Percentiles rank a stretch among this genome's conserved stretches.
phyloP scores from a whole-genome alignment of 1,139 yeast species.

The Zhuliangozyma blackwelliae region DNA sequence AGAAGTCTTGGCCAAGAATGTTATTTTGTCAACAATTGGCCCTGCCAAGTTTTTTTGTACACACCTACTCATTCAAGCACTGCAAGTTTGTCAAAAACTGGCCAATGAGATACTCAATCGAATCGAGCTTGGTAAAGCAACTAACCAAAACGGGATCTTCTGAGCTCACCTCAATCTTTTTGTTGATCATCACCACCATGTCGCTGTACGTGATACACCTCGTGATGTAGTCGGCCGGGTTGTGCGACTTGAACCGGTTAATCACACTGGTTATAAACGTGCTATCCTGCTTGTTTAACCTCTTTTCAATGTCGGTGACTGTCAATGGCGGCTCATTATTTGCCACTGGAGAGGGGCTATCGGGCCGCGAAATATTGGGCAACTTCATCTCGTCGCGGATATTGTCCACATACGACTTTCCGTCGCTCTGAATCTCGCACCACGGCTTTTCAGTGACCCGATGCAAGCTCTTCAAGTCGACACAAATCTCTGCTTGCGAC shows the following conservation, averaged over 20 bases:
- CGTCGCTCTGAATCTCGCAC: conserved; percentile 33
- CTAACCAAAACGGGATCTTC: conserved; percentile 45
- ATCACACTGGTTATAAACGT: conserved; percentile 22
- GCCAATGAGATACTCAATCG: conserved; percentile 37
- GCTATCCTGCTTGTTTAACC: neutral
- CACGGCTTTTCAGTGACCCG: conserved; percentile 39
- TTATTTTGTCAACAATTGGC: no score
- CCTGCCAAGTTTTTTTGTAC: no score
- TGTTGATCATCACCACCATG: conserved; percentile 40
- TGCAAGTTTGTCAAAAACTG: conserved; percentile 20
- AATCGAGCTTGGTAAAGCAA: conserved; percentile 41
- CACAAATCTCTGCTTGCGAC: conserved; percentile 43
- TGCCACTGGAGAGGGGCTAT: neutral
- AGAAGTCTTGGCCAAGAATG: no score
- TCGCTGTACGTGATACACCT: conserved; percentile 40
- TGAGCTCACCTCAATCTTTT: conserved; percentile 40
- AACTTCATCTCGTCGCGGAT: conserved; percentile 40
- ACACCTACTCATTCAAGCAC: conserved; percentile 1
- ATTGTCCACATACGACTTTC: conserved; percentile 38
- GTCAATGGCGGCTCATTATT: conserved; percentile 5
- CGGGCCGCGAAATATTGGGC: conserved; percentile 13
- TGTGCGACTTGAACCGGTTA: conserved; percentile 24
- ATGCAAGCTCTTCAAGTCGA: conserved; percentile 39
- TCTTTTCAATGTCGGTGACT: conserved; percentile 7
- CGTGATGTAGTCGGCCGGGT: conserved; percentile 41